phyloP scores from a whole-genome alignment of 495 filamentous ascomycete genomes.

The Letharia lupina region DNA sequence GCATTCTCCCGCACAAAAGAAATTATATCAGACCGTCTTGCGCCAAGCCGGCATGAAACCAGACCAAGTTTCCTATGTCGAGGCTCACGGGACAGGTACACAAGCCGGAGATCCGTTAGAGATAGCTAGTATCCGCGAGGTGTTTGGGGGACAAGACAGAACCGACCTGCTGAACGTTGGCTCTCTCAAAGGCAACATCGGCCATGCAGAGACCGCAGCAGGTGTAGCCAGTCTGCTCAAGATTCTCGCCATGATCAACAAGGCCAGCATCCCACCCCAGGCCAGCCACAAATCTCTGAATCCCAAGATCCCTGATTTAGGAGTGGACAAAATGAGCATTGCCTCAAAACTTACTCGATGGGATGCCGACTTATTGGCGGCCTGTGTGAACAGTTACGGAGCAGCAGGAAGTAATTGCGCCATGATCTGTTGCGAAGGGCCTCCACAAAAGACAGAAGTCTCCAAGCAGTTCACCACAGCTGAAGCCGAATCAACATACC shows the following conservation, averaged over 20 bases:
- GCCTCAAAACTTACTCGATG: constrained; percentile 27
- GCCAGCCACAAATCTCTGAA: constrained; percentile 35
- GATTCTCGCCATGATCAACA: constrained; percentile 31
- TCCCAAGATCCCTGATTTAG: constrained; percentile 28
- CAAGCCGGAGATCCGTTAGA: constrained; percentile 33
- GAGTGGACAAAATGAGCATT: constrained; percentile 33
- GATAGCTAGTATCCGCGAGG: constrained; percentile 30
- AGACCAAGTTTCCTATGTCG: constrained; percentile 23
- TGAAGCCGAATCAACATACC: constrained; percentile 8
- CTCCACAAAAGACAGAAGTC: constrained; percentile 7
- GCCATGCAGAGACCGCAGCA: constrained; percentile 34
- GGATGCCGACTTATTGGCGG: constrained; percentile 22
- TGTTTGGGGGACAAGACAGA: constrained; percentile 37
- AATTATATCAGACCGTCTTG: constrained; percentile 25
- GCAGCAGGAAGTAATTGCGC: constrained; percentile 40
- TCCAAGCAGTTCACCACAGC: constrained; percentile 6
- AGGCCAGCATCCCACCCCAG: constrained; percentile 34
- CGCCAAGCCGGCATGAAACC: constrained; percentile 16
- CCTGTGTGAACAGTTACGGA: constrained; percentile 40
- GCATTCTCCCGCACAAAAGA: constrained; percentile 26
- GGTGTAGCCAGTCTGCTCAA: constrained; percentile 32
- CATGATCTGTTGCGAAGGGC: constrained; percentile 17
- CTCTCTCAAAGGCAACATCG: constrained; percentile 36
- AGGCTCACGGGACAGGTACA: constrained; percentile 36
- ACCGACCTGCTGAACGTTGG: constrained; percentile 35